Evolutionary conservation across 805 yeast genomes (phyloP).

Genomic region (Babjeviella inositovora): DNA sequence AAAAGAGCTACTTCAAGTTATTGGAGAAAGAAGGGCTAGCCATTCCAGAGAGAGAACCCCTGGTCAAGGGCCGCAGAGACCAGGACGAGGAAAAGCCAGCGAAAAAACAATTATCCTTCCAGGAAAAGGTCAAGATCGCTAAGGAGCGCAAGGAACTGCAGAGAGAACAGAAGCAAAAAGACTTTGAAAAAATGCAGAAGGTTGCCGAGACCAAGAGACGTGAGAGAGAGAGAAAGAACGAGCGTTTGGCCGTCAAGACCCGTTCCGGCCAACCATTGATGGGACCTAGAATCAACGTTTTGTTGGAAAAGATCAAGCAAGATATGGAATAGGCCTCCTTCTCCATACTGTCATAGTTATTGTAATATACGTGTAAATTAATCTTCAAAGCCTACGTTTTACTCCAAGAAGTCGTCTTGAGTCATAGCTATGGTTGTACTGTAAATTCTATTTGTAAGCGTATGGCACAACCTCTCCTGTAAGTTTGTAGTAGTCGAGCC

Average conservation of each 20-base stretch:
- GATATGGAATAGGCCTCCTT: too few relatives aligned
- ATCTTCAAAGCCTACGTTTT: too few relatives aligned
- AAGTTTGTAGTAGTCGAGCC: too few relatives aligned
- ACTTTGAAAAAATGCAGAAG: conserved; percentile 16
- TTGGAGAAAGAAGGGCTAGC: conserved; percentile 54
- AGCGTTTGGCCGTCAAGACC: conserved; percentile 34
- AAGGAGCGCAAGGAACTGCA: conserved; percentile 27
- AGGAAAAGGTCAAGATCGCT: conserved; percentile 25
- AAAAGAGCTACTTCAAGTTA: conserved; percentile 69
- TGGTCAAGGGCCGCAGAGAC: conserved; percentile 1
- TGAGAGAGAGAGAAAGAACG: conserved; percentile 23
- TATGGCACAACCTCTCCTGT: too few relatives aligned
- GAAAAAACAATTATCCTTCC: conserved; percentile 19
- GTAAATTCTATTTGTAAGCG: too few relatives aligned
- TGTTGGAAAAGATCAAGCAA: conserved; percentile 60
- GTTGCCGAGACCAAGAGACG: conserved; percentile 22
- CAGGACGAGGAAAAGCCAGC: conserved; percentile 10
- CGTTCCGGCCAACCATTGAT: conserved; percentile 74
- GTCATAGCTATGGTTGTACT: too few relatives aligned
- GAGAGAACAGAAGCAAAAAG: conserved; percentile 19
- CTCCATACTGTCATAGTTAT: too few relatives aligned
- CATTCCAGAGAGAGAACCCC: conserved; percentile 22
- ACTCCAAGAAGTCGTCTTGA: too few relatives aligned
- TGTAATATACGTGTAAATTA: too few relatives aligned
- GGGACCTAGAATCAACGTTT: conserved; percentile 74